Conservation (phyloP, 495 filamentous ascomycete species). For the Penicillium longicatenatum region DNA sequence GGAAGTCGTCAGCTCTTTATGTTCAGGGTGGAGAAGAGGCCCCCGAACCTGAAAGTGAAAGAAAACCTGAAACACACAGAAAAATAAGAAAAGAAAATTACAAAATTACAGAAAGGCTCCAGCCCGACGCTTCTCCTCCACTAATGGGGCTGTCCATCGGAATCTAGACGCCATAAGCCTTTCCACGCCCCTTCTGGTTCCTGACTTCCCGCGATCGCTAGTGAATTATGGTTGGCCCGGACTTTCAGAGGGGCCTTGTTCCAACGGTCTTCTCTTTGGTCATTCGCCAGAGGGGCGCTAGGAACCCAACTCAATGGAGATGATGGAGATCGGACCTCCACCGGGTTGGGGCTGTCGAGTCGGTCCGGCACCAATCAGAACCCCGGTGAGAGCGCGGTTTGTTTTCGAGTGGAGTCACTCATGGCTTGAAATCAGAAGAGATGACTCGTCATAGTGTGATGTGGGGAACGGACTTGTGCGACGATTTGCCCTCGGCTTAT, state of each 20-base stretch:
- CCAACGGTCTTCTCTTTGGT: neutral
- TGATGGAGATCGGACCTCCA: slow-evolving; percentile 3
- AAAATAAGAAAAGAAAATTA: neutral
- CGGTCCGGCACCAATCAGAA: neutral
- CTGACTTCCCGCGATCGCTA: neutral
- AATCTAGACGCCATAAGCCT: slow-evolving; percentile 7
- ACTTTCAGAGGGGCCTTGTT: neutral
- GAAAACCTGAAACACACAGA: slow-evolving; percentile 3
- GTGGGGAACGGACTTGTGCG: slow-evolving; percentile 3
- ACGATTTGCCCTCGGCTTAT: neutral
- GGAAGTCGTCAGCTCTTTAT: slow-evolving; percentile 7
- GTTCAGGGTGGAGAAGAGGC: neutral
- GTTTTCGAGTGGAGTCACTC: neutral
- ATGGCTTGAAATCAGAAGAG: neutral
- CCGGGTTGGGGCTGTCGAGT: neutral
- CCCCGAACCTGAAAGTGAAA: neutral
- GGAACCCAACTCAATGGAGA: slow-evolving; percentile 2
- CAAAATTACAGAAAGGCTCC: neutral
- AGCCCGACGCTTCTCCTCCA: neutral
- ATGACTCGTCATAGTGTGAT: slow-evolving; percentile 2
- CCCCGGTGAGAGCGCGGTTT: neutral
- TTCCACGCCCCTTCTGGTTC: slow-evolving; percentile 3
- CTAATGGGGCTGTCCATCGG: neutral
- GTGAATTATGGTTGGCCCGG: neutral
- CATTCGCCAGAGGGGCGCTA: neutral